Evolutionary conservation across 2,329 filamentous ascomycete genomes (phyloP).

Genomic region (Reticulascus tulasneorum): DNA sequence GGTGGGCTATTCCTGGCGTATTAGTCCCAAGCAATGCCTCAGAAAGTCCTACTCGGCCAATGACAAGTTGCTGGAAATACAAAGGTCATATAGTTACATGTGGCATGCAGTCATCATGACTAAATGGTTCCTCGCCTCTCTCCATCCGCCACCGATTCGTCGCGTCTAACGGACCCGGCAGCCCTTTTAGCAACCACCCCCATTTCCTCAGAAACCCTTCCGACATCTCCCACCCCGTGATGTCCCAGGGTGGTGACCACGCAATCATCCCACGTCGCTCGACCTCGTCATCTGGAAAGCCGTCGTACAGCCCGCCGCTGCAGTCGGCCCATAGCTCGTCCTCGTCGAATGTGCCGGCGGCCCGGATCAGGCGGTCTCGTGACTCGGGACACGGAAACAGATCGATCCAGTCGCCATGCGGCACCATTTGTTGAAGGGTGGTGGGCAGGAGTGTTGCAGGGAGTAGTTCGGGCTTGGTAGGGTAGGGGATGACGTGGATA

Average conservation of each 20-base stretch:
- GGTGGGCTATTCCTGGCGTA: no score
- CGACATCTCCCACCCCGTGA: constrained; percentile 34
- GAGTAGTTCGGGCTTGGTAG: constrained; percentile 20
- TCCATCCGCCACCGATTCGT: constrained; percentile 30
- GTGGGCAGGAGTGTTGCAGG: constrained; percentile 33
- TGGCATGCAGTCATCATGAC: constrained; percentile 17
- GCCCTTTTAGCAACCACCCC: constrained; percentile 25
- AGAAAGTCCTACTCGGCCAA: no score
- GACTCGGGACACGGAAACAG: constrained; percentile 31
- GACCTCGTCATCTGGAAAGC: constrained; percentile 37
- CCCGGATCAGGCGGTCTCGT: constrained; percentile 35
- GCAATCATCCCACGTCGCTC: constrained; percentile 35
- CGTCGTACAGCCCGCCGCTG: constrained; percentile 38
- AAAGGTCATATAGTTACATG: constrained; percentile 6
- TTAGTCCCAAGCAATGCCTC: no score
- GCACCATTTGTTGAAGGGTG: constrained; percentile 30
- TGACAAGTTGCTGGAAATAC: no score
- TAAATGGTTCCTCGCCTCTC: constrained; percentile 27
- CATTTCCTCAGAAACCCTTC: constrained; percentile 35
- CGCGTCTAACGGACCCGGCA: constrained; percentile 23
- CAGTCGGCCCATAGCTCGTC: constrained; percentile 39
- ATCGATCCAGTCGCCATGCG: constrained; percentile 38
- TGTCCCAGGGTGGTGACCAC: constrained; percentile 28
- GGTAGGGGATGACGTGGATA: constrained; percentile 23
- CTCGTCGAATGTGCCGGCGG: constrained; percentile 32